These are phyloP conservation scores for Mercurialis annua DNA, from an alignment of 345 rosid species.

Conservation along the genomic window DNA sequence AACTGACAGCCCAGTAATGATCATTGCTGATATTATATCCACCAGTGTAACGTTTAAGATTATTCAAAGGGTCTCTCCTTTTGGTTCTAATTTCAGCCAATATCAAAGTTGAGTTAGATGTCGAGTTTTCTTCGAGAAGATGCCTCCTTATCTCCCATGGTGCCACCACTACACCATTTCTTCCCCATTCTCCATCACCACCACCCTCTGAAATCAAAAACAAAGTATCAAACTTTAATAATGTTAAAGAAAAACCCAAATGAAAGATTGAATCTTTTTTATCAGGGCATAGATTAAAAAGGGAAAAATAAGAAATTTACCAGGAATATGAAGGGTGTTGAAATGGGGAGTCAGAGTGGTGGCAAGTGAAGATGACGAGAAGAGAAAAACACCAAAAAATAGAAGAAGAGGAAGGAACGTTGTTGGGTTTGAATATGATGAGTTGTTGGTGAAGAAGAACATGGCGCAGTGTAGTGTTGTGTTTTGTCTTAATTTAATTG, in stretches of 20 bases:
- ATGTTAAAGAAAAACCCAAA: neutral
- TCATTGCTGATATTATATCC: conserved; percentile 87
- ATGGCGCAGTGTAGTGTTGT: neutral
- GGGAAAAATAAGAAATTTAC: neutral
- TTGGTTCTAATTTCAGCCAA: conserved; percentile 22
- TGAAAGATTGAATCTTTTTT: neutral
- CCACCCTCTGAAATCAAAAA: neutral
- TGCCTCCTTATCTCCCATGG: conserved; percentile 52
- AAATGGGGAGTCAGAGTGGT: neutral
- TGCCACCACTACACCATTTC: conserved; percentile 23
- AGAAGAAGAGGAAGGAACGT: conserved; percentile 6
- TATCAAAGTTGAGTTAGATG: neutral
- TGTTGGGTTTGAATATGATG: conserved; percentile 8
- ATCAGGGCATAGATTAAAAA: neutral
- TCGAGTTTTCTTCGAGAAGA: conserved; percentile 27
- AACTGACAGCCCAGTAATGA: conserved; percentile 91
- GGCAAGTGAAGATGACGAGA: conserved; percentile 1
- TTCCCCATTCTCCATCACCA: conserved; percentile 9
- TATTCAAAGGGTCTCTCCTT: conserved; percentile 49
- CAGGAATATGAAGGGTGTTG: conserved; percentile 9
- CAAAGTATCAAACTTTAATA: neutral
- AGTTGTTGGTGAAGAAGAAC: neutral
- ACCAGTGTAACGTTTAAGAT: conserved; percentile 57
- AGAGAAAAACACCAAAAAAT: conserved; percentile 6
- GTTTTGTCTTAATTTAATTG: neutral